Evolutionary conservation across 2,329 filamentous ascomycete species (phyloP).

Genomic region (Phyllosticta citribraziliensis): DNA sequence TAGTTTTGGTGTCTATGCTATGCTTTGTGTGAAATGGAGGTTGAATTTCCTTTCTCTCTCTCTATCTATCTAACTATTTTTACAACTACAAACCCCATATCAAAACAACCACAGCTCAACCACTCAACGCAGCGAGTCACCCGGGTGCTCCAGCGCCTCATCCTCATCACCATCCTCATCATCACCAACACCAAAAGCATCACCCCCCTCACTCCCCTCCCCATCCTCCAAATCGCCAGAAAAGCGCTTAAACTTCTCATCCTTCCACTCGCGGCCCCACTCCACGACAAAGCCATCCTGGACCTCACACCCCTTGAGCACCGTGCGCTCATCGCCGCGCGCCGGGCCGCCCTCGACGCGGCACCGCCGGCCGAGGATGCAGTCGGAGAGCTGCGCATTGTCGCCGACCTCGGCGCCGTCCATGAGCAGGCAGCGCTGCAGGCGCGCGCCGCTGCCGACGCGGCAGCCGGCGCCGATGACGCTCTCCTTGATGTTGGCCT

Average conservation of each 20-base stretch:
- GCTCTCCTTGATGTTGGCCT: conserved; percentile 82
- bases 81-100: too few relatives aligned
- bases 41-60: too few relatives aligned
- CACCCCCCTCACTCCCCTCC: conserved; percentile 21
- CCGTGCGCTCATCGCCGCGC: conserved; percentile 31
- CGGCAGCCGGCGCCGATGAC: conserved; percentile 82
- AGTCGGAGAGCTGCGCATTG: conserved; percentile 75
- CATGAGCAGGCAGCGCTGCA: conserved; percentile 86
- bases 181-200: conserved; percentile 6
- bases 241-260: conserved; percentile 52
- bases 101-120: neutral
- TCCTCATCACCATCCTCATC: neutral
- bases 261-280: conserved; percentile 59
- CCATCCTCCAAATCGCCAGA: conserved; percentile 29
- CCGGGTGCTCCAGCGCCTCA: neutral
- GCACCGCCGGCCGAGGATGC: conserved; percentile 71
- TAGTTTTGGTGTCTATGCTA: too few relatives aligned
- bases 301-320: conserved; percentile 83
- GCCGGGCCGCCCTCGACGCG: conserved; percentile 70
- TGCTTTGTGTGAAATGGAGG: too few relatives aligned
- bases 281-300: conserved; percentile 76
- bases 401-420: conserved; percentile 80
- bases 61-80: neutral
- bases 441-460: conserved; percentile 73
- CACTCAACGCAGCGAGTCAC: neutral